Base-by-base conservation (phyloP, 371 early-diverging fungal species). In the Neoconidiobolus thromboides region DNA sequence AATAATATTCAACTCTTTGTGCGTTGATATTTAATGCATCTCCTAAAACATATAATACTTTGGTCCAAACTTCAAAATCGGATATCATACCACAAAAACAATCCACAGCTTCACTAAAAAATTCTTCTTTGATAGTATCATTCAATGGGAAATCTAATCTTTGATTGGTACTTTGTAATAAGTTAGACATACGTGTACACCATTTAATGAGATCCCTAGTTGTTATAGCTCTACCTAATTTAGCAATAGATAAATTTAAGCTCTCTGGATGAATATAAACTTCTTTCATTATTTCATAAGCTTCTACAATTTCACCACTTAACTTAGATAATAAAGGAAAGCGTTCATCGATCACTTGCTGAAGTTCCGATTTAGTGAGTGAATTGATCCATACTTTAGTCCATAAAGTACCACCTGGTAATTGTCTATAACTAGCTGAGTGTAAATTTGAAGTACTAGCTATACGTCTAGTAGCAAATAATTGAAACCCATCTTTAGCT, bases 391-490 rank as follows among this genome's bases (percentile, higher is more conserved):
- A 73, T 0, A 88, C 84, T 26, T 73, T 73, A 1, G 85, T 87
- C 93, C 93, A 94, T 7, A 91, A 72, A 60, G 86, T 82, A 12
- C 86, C 71, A 55, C 79, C 71, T 38, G 79, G 72, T 26, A 77
- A 76, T 37, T 72, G 72, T n/a, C 76, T 78, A 15, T 74, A 68
- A 12, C 71, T 64, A 41, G 62, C 66, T 15, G n/a, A 68, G 64
- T 55, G 68, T 69, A 62, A 64, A 64, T 55, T 62, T 60, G 36
- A 60, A 62, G 6, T 60, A 38, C 76, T 71, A 37, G 77, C 72
- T 12, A 79, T 68, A 9, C 71, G 81, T 63, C 73, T 73, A 54
- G 99, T 99, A 42, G 94, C 98, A 76, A 99, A 98, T 43, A 99
- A 69, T 53, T 89, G 89, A 71, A 99, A 99, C 12, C 86, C 87